These are phyloP conservation scores for Neolentinus lepideus DNA, from an alignment of 1,284 basidiomycete genomes.

Conservation along the genomic window DNA sequence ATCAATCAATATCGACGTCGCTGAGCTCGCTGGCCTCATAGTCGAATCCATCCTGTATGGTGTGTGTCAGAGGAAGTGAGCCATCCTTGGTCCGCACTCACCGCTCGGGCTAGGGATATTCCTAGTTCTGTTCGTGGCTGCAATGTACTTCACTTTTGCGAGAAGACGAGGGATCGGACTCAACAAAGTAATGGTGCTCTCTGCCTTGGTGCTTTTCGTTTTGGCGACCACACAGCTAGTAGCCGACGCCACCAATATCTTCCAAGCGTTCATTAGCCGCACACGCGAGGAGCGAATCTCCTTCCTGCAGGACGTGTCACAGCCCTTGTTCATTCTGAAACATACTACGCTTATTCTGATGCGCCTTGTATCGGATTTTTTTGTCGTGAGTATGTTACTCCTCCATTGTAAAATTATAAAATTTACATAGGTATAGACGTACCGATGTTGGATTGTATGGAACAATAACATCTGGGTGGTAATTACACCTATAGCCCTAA, in stretches of 20 bases:
- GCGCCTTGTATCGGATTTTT: slow-evolving; percentile 12
- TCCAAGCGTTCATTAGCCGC: slow-evolving; percentile 11
- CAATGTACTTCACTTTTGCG: slow-evolving; percentile 7
- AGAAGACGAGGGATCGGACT: slow-evolving; percentile 3
- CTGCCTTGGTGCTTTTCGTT: slow-evolving; percentile 9
- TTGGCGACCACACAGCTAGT: slow-evolving; percentile 12
- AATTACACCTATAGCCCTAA: slow-evolving; percentile 8
- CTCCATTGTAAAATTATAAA: not conserved
- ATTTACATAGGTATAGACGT: slow-evolving; percentile 6
- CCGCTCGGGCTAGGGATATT: slow-evolving; percentile 8
- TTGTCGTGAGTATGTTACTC: slow-evolving; percentile 9
- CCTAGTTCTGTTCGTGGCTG: slow-evolving; percentile 8
- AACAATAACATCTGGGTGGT: slow-evolving; percentile 11
- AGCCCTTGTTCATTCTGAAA: slow-evolving; percentile 9
- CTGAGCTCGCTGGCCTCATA: slow-evolving; percentile 12
- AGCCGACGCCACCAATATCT: slow-evolving; percentile 11
- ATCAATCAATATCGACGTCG: slow-evolving; percentile 8
- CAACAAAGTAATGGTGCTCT: slow-evolving; percentile 9
- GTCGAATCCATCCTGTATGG: slow-evolving; percentile 11
- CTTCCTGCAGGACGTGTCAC: slow-evolving; percentile 10
- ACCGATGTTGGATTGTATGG: slow-evolving; percentile 15
- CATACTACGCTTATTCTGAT: slow-evolving; percentile 9
- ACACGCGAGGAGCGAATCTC: slow-evolving; percentile 8
- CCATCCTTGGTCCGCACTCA: not conserved
- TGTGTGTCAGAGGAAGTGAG: not conserved